Evolutionary conservation across 352 stramenopile genomes (phyloP).

Genomic region (Thalassiosira ordinaria): DNA sequence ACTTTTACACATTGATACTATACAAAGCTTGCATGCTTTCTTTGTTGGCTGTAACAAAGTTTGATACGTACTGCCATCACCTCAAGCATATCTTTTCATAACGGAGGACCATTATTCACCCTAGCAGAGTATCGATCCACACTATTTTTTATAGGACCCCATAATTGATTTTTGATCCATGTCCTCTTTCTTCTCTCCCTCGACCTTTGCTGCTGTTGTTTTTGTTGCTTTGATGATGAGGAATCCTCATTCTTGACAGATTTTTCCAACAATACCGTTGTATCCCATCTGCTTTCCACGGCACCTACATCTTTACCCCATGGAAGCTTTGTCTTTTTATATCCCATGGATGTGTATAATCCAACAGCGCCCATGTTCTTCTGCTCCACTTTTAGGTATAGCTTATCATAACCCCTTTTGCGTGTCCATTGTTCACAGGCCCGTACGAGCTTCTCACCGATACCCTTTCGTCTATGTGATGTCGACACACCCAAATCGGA

Average conservation of each 20-base stretch:
- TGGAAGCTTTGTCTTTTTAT: conserved; percentile 29
- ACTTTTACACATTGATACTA: no score
- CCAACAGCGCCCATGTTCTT: conserved; percentile 20
- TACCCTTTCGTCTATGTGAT: conserved; percentile 35
- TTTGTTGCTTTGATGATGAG: neutral
- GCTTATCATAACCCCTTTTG: conserved; percentile 28
- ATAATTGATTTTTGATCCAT: conserved; percentile 30
- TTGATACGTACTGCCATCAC: no score
- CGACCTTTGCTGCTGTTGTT: no score
- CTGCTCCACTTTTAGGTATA: conserved; percentile 52
- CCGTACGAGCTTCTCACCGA: conserved; percentile 31
- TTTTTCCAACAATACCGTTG: conserved; percentile 45
- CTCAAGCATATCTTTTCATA: conserved; percentile 2
- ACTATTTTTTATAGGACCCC: conserved; percentile 5
- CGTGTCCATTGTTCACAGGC: conserved; percentile 44
- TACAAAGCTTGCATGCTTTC: no score
- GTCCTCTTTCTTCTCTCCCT: conserved; percentile 8
- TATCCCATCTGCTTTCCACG: conserved; percentile 14
- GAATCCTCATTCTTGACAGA: neutral
- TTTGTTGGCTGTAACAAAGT: no score
- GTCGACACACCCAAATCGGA: conserved; percentile 51
- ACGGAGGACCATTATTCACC: conserved; percentile 4
- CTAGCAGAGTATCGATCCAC: conserved; percentile 5
- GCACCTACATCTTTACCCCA: conserved; percentile 8
- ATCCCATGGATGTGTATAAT: conserved; percentile 43